These are phyloP conservation scores for Emergomyces pasteurianus DNA, from an alignment of 2,329 filamentous ascomycete species.

Conservation along the genomic window DNA sequence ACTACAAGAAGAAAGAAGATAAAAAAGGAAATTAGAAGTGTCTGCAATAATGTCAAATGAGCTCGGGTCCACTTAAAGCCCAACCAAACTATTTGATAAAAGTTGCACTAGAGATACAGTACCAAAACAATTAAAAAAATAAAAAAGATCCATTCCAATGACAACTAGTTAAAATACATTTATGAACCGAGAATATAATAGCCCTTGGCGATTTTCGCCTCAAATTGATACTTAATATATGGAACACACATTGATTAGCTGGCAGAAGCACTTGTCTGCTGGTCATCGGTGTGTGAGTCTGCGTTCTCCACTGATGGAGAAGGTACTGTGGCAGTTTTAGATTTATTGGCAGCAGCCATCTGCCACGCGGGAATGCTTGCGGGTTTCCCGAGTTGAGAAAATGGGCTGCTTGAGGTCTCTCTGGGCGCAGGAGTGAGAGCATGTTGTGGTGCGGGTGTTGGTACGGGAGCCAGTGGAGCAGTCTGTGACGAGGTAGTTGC, in stretches of 20 bases:
- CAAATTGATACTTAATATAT: conserved; percentile 3
- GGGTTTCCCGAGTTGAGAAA: conserved; percentile 37
- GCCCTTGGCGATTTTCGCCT: conserved; percentile 13
- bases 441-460: conserved; percentile 14
- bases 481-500: conserved; percentile 18
- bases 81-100: not conserved
- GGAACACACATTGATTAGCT: conserved; percentile 15
- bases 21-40: not conserved
- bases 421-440: conserved; percentile 19
- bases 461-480: conserved; percentile 16
- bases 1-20: not conserved
- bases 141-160: not conserved
- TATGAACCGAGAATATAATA: not conserved
- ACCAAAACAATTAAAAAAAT: not conserved
- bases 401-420: conserved; percentile 32
- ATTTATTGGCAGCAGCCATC: conserved; percentile 53
- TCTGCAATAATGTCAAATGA: not conserved
- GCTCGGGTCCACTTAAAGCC: not conserved
- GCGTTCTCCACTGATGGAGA: conserved; percentile 14
- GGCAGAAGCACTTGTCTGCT: conserved; percentile 20
- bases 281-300: conserved; percentile 13
- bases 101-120: not conserved
- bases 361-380: conserved; percentile 73
- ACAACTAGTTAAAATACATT: not conserved
- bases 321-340: conserved; percentile 24